A percentile compares a stretch with the other conserved stretches of the same genome.
Evolutionary conservation across 2,329 filamentous ascomycete genomes (phyloP).

Genomic region (Beauveria bassiana): DNA sequence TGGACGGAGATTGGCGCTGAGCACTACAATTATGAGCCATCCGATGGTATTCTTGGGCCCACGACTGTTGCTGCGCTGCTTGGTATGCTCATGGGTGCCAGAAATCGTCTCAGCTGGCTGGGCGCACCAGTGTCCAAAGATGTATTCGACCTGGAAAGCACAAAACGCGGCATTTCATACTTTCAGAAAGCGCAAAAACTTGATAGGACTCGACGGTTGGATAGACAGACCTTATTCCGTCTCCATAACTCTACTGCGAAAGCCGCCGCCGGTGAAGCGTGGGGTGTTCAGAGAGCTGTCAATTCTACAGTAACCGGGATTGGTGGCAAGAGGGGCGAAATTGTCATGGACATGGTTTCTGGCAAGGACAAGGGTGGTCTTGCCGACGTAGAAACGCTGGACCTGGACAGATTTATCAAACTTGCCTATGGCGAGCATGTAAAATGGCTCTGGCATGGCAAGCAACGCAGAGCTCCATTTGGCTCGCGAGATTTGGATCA

Average conservation of each 20-base stretch:
- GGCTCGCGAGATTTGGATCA: conserved; percentile 40
- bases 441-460: conserved; percentile 94
- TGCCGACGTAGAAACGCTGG: conserved; percentile 83
- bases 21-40: conserved; percentile 85
- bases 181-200: conserved; percentile 89
- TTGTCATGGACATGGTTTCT: conserved; percentile 90
- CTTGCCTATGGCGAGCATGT: conserved; percentile 72
- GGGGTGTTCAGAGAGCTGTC: conserved; percentile 87
- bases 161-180: conserved; percentile 75
- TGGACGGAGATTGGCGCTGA: conserved; percentile 92
- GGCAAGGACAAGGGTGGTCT: conserved; percentile 82
- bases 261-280: conserved; percentile 79
- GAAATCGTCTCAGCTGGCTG: conserved; percentile 79
- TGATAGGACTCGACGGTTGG: conserved; percentile 67
- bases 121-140: conserved; percentile 84
- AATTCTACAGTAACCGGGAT: conserved; percentile 94
- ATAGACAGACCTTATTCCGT: conserved; percentile 73
- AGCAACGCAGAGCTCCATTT: conserved; percentile 58
- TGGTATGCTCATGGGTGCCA: conserved; percentile 80
- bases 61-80: conserved; percentile 84
- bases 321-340: conserved; percentile 86
- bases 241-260: conserved; percentile 83
- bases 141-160: conserved; percentile 75
- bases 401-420: conserved; percentile 75
- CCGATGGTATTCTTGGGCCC: conserved; percentile 85